Conservation (phyloP, 345 rosid species). For the Eucalyptus grandis region DNA sequence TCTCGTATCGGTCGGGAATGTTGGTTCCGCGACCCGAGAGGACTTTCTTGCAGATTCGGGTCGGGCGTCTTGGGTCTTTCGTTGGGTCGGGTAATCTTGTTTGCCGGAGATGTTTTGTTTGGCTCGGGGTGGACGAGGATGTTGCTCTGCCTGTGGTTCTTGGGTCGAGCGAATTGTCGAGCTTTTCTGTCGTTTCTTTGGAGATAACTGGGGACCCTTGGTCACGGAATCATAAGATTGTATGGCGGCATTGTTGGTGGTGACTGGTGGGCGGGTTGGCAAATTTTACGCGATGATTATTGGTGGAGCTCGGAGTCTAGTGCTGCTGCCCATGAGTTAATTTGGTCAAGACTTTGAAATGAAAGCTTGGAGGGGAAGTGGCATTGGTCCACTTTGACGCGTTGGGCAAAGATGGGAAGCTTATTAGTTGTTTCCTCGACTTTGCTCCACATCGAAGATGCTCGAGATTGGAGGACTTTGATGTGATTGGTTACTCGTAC, state of each 20-base stretch:
- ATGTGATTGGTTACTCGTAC: not conserved
- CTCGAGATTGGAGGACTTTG: not conserved
- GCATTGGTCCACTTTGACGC: not conserved
- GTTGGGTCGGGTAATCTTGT: not conserved
- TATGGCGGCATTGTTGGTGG: not conserved
- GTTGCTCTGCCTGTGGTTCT: not conserved
- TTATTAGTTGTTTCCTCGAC: not conserved
- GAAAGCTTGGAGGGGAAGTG: not conserved
- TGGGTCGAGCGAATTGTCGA: not conserved
- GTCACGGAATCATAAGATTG: not conserved
- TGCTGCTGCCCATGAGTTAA: not conserved
- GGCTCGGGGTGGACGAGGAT: not conserved
- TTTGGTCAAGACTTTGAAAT: not conserved
- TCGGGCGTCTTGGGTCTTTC: not conserved
- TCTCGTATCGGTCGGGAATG: not conserved
- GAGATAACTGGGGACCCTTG: not conserved
- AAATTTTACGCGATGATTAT: not conserved
- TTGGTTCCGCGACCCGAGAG: not conserved
- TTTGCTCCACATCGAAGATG: not conserved
- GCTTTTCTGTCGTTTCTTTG: not conserved
- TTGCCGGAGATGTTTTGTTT: not conserved
- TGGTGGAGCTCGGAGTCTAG: not conserved
- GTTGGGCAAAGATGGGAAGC: not conserved
- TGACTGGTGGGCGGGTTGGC: not conserved
- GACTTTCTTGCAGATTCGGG: not conserved